phyloP scores from a whole-genome alignment of 345 rosid genomes.

The Camelina neglecta region DNA sequence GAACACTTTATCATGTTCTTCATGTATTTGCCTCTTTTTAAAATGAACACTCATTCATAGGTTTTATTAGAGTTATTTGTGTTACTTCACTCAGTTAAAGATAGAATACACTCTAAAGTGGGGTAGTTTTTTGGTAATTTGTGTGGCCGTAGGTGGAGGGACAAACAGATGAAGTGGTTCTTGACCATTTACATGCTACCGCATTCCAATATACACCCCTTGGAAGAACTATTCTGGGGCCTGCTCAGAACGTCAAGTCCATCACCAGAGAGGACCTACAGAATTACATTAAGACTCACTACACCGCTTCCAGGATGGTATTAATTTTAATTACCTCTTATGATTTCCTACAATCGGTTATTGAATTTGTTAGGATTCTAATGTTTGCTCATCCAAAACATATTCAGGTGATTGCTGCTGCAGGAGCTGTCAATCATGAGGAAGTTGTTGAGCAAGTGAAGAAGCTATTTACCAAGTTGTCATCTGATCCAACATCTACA shows the following conservation, averaged over 20 bases:
- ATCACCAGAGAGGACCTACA: conserved; percentile 81
- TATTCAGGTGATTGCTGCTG: conserved; percentile 82
- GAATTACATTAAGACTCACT: conserved; percentile 86
- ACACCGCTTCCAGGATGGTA: conserved; percentile 99
- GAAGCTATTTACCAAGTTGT: conserved; percentile 78
- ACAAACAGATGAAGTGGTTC: conserved; percentile 94
- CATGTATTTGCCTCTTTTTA: not conserved
- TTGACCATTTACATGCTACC: conserved; percentile 96
- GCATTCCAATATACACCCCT: conserved; percentile 93
- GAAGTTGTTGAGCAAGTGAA: conserved; percentile 90
- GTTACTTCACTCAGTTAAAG: not conserved
- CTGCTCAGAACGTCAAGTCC: conserved; percentile 79
- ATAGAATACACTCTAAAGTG: not conserved
- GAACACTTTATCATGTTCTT: conserved; percentile 12
- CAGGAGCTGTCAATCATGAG: conserved; percentile 99
- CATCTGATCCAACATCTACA: conserved; percentile 84
- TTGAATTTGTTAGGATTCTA: conserved; percentile 16
- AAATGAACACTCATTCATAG: too few relatives aligned
- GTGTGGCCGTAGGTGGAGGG: conserved; percentile 65
- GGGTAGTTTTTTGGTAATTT: not conserved
- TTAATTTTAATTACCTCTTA: not conserved
- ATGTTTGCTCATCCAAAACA: conserved; percentile 17
- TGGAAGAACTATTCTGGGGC: conserved; percentile 94
- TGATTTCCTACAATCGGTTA: not conserved
- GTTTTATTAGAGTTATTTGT: not conserved